These are phyloP conservation scores for Penicillium roqueforti DNA, from an alignment of 495 filamentous ascomycete species.

Conservation along the genomic window DNA sequence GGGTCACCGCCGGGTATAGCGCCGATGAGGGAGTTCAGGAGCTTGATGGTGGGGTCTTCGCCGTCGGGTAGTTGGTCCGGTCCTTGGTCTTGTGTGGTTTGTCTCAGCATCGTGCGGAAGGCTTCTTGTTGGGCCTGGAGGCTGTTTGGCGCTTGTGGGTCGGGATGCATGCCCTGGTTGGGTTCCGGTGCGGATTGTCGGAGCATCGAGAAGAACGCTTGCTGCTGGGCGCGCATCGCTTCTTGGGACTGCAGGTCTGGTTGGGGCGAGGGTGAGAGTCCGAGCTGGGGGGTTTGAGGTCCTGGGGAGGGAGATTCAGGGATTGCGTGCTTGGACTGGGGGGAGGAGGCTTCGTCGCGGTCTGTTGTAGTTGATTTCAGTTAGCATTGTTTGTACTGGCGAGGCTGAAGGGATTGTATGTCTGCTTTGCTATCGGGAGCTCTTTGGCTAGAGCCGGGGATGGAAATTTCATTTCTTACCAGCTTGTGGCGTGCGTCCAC, in stretches of 20 bases:
- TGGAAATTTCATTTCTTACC: constrained; percentile 21
- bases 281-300: constrained; percentile 24
- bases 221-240: constrained; percentile 37
- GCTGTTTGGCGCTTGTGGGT: constrained; percentile 22
- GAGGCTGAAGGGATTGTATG: not conserved
- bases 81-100: constrained; percentile 28
- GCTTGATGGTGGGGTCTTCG: constrained; percentile 58
- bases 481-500: constrained; percentile 56
- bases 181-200: constrained; percentile 33
- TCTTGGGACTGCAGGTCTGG: constrained; percentile 17
- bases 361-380: constrained; percentile 17
- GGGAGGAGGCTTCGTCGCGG: constrained; percentile 30
- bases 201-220: constrained; percentile 44
- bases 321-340: constrained; percentile 23
- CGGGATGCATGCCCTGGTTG: constrained; percentile 29
- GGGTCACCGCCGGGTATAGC: constrained; percentile 31
- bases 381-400: constrained; percentile 13
- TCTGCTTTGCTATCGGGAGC: not conserved
- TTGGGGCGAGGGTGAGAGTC: constrained; percentile 16
- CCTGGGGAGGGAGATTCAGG: constrained; percentile 32
- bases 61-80: constrained; percentile 28
- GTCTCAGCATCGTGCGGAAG: constrained; percentile 41
- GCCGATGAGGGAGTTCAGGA: constrained; percentile 58
- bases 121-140: constrained; percentile 36
- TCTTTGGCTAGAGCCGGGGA: not conserved